A percentile compares a stretch with the other conserved stretches of the same genome.
These are phyloP conservation scores for Pleurotus cornucopiae DNA, from an alignment of 768 basidiomycete species.

Conservation along the genomic window DNA sequence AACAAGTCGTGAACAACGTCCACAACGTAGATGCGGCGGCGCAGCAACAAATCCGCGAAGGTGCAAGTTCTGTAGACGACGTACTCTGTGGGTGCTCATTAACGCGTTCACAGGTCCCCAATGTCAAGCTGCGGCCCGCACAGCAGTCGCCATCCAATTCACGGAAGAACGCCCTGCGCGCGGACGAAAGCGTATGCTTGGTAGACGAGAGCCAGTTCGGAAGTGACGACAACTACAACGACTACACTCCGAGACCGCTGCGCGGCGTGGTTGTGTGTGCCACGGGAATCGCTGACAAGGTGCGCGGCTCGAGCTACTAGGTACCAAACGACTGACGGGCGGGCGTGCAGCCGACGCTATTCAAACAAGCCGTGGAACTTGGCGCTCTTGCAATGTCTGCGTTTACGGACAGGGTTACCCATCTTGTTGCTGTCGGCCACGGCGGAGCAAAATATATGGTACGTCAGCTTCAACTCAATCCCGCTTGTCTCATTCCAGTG, in stretches of 20 bases:
- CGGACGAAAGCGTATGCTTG: constrained; percentile 30
- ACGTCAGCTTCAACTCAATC: constrained; percentile 12
- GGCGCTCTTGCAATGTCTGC: constrained; percentile 68
- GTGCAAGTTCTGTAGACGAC: constrained; percentile 21
- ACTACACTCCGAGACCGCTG: constrained; percentile 58
- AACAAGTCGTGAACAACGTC: too few relatives aligned
- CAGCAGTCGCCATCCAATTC: constrained; percentile 30
- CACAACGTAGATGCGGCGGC: constrained; percentile 35
- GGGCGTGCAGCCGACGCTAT: constrained; percentile 53
- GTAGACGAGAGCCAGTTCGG: constrained; percentile 46
- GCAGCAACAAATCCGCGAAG: constrained; percentile 67
- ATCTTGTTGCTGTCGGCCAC: constrained; percentile 77
- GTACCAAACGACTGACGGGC: neutral
- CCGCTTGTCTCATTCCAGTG: neutral
- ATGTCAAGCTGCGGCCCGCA: constrained; percentile 76
- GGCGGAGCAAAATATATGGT: constrained; percentile 85
- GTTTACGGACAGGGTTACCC: constrained; percentile 84
- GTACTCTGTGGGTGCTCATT: neutral
- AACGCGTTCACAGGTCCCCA: constrained; percentile 54
- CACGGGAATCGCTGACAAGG: constrained; percentile 80
- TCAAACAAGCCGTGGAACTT: constrained; percentile 75
- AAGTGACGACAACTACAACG: constrained; percentile 34
- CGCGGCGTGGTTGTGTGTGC: constrained; percentile 64
- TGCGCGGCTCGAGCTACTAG: constrained; percentile 17
- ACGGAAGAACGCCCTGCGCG: constrained; percentile 19